phyloP scores from a whole-genome alignment of 1,284 basidiomycete genomes.

The Ustilago vetiveriae region DNA sequence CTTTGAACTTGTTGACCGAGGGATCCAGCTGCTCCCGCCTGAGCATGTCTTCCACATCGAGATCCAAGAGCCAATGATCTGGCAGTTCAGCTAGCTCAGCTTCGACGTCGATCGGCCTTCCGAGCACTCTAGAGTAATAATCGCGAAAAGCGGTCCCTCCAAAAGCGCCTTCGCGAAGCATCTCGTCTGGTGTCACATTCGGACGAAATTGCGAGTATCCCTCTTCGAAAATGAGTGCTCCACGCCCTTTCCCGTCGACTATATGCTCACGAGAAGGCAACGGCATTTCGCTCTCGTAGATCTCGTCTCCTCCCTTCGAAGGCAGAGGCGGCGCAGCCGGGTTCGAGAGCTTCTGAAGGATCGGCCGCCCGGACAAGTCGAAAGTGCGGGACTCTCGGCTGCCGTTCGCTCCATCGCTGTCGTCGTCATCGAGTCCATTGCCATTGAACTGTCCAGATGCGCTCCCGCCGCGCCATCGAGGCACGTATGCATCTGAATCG shows the following conservation, averaged over 20 bases:
- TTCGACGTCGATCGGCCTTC: constrained; percentile 37
- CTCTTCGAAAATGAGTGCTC: constrained; percentile 68
- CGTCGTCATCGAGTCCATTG: constrained; percentile 9
- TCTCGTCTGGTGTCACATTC: constrained; percentile 70
- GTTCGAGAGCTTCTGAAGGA: constrained; percentile 46
- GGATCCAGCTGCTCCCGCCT: constrained; percentile 60
- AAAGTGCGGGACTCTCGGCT: constrained; percentile 35
- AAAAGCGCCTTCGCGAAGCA: constrained; percentile 69
- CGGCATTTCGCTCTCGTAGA: constrained; percentile 28
- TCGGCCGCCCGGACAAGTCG: constrained; percentile 30
- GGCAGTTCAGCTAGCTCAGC: constrained; percentile 54
- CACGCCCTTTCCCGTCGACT: constrained; percentile 46
- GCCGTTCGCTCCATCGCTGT: constrained; percentile 22
- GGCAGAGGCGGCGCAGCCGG: constrained; percentile 34
- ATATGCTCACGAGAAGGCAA: constrained; percentile 26
- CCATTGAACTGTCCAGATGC: constrained; percentile 2
- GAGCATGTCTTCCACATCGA: constrained; percentile 47
- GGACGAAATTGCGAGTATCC: constrained; percentile 68
- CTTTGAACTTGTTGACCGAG: constrained; percentile 68
- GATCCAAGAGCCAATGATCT: constrained; percentile 39
- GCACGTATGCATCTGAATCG: constrained; percentile 39
- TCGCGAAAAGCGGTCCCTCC: constrained; percentile 68
- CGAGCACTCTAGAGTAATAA: constrained; percentile 46
- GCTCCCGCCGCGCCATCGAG: constrained; percentile 33
- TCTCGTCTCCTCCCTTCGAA: constrained; percentile 21